phyloP scores from a whole-genome alignment of 1,284 basidiomycete species.

The Trametes hirsuta region DNA sequence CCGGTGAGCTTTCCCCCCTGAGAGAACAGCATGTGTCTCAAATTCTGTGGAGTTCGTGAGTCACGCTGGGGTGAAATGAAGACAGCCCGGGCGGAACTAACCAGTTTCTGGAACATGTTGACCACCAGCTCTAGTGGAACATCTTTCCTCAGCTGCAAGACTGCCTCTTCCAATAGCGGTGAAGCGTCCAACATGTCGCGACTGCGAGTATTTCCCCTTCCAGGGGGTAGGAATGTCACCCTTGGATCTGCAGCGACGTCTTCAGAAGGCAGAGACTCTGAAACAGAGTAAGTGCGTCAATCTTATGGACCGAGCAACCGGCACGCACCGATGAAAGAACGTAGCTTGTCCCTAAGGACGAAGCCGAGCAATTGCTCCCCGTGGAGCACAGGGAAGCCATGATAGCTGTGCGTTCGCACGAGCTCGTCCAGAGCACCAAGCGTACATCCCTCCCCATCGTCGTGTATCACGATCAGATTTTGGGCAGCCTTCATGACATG shows the following conservation, averaged over 20 bases:
- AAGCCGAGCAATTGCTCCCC: constrained; percentile 59
- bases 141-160: constrained; percentile 66
- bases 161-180: constrained; percentile 55
- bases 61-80: neutral
- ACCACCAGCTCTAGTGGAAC: constrained; percentile 72
- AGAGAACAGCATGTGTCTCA: constrained; percentile 70
- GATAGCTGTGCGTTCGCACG: constrained; percentile 48
- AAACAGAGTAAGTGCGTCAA: neutral
- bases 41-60: constrained; percentile 47
- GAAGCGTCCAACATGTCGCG: constrained; percentile 50
- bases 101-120: constrained; percentile 74
- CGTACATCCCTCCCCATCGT: constrained; percentile 45
- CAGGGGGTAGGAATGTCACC: constrained; percentile 42
- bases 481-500: constrained; percentile 62
- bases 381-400: constrained; percentile 66
- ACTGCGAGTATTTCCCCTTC: constrained; percentile 21
- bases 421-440: constrained; percentile 56
- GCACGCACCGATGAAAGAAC: constrained; percentile 50
- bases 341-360: constrained; percentile 57
- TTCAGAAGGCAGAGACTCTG: constrained; percentile 39
- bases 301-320: neutral
- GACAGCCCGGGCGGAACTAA: constrained; percentile 33
- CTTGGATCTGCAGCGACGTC: constrained; percentile 35
- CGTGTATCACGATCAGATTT: constrained; percentile 53
- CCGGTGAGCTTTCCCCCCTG: constrained; percentile 60